Evolutionary conservation across 371 early-diverging fungal genomes (phyloP), one percentile per base, ranked within the genome.

Genomic region (Homolaphlyctis polyrhiza): DNA sequence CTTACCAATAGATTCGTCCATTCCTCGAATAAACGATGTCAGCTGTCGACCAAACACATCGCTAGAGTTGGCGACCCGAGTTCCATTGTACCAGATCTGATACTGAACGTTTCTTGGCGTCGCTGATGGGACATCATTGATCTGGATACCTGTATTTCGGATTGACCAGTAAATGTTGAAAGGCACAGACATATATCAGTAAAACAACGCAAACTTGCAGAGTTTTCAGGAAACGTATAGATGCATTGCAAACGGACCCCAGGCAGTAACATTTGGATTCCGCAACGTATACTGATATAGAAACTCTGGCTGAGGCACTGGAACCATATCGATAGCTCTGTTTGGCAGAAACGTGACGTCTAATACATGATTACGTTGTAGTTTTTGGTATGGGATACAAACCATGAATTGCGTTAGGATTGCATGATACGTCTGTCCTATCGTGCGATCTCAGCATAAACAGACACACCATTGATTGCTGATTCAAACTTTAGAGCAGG

Each of bases 71-170:
- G 77, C 75, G 16, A 72, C 60, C 18, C 68, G 71, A 2, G 85
- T 71, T 51, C 76, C 75, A 69, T 89, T 89, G 73, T 74, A 86
- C 89, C 89, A 89, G 35, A 86, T 68, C 68, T 88, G 89, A 65
- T 88, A 89, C 50, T 78, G 79, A 52, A 80, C 75, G 69, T 84
- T 86, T 45, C 69, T 73, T 43, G 73, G 14, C 16, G 66, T 64
- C n/a, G 54, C 47, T 27, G 55, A 18, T 2, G 51, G 21, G 4
- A 61, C 63, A 14, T 64, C 60, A 18, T 66, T 72, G 62, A 74
- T 72, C 4, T 65, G 62, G 52, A 74, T 60, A 11, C 65, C 39
- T 32, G 27, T 5, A 0, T 21, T 21, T 21, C 28, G 21, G 27
- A 8, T 8, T 1, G 27, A 16, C 16, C 21, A 36, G 34, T 27